A percentile compares a stretch with the other conserved stretches of the same genome.
These are phyloP conservation scores for Blastobotrys persicus DNA, from an alignment of 1,139 yeast genomes.

Conservation along the genomic window DNA sequence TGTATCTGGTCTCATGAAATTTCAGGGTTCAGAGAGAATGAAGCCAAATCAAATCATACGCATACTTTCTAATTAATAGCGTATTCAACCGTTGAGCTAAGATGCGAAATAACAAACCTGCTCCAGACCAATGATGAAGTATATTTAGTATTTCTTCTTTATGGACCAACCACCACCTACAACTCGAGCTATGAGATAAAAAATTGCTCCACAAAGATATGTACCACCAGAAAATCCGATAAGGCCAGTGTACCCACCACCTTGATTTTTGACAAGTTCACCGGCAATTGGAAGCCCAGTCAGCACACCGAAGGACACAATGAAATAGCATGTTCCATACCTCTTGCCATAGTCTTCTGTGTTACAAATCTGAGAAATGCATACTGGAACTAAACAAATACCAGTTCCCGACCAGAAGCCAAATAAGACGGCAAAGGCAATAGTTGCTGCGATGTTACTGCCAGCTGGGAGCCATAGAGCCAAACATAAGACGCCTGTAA, in stretches of 20 bases:
- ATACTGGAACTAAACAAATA: slow-evolving; percentile 47
- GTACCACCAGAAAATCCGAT: slow-evolving; percentile 34
- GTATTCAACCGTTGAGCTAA: too few relatives aligned
- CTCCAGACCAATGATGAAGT: neutral
- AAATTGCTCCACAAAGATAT: slow-evolving; percentile 29
- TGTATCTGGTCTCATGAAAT: slow-evolving; percentile 41
- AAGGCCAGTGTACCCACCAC: slow-evolving; percentile 33
- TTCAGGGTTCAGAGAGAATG: slow-evolving; percentile 41
- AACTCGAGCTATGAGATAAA: slow-evolving; percentile 29
- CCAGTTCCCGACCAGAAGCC: slow-evolving; percentile 55
- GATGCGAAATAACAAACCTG: too few relatives aligned
- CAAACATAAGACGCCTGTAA: slow-evolving; percentile 39
- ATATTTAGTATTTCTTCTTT: slow-evolving; percentile 19
- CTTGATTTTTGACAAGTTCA: slow-evolving; percentile 37
- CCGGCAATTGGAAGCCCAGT: slow-evolving; percentile 55
- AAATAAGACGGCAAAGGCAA: slow-evolving; percentile 49
- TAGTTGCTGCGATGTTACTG: slow-evolving; percentile 40
- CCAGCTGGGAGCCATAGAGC: slow-evolving; percentile 58
- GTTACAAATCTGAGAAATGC: slow-evolving; percentile 56
- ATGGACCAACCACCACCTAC: slow-evolving; percentile 31
- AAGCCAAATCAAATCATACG: slow-evolving; percentile 33
- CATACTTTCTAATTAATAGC: slow-evolving; percentile 6
- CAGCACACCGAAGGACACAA: slow-evolving; percentile 58
- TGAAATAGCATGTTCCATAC: slow-evolving; percentile 66
- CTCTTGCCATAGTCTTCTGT: slow-evolving; percentile 65